Base-by-base conservation (phyloP, 129 eudicot genomes). In the Helianthus annuus region DNA sequence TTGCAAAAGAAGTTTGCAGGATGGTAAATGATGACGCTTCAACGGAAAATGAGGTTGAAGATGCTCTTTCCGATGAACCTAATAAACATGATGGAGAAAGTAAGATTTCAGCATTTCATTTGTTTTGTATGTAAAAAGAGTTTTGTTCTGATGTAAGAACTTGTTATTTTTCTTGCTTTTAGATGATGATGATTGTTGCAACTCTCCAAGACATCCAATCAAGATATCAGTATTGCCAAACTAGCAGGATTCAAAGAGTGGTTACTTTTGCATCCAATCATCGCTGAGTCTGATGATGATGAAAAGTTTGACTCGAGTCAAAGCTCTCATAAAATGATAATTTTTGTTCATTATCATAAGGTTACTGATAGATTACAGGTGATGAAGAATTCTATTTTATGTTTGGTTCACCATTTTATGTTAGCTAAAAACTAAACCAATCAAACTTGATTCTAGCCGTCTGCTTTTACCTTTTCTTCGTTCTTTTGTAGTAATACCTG, bases 321-420 rank as follows among this genome's bases (percentile, higher is more conserved):
- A 73, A 79, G 87, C 60, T 86, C 89, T 66, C 94, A 90, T 69
- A 95, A 95, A 76, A 90, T 95, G 97, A 95, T 95, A 79, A 80
- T 95, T 77, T 95, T 95, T 71, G 91, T 91, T 76, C 95, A 95
- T 84, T 85, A 95, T 80, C 99, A 86, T 76, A 95, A 79, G 73
- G 99, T 95, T 84, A 82, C 88, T 13, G 97, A 90, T 73, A 71
- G 80, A 65, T 79, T 95, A 48, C 96, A 89, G 97, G 98, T 93
- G 66, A 81, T 84, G 62, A 64, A 69, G 71, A 61, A 22, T 73
- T 62, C 9, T 62, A 16, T 76, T 39, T 24, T 56, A n/a, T n/a
- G n/a, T n/a, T 73, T 64, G 27, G 53, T 64, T 8, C 32, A 66
- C 17, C 57, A 61, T 67, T 66, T 34, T 65, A 22, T 22, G 45